phyloP scores from a whole-genome alignment of 805 yeast genomes.

The Ogataea nonfermentans region DNA sequence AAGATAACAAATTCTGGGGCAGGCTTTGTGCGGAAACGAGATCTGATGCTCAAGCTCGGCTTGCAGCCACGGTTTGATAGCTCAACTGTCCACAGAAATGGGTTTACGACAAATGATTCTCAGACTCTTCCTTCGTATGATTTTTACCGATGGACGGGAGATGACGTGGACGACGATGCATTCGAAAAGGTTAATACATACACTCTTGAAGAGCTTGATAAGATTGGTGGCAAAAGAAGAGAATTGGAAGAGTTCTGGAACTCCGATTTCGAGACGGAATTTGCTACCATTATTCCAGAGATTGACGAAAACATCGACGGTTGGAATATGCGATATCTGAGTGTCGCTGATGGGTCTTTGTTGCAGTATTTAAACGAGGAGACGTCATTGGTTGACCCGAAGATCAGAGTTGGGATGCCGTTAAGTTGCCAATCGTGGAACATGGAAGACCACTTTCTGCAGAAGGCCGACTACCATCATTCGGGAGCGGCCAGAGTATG shows the following conservation, averaged over 20 bases:
- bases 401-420: slow-evolving; percentile 51
- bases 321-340: slow-evolving; percentile 60
- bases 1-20: slow-evolving; percentile 32
- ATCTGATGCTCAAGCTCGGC: slow-evolving; percentile 49
- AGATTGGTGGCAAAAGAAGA: slow-evolving; percentile 40
- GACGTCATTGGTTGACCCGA: slow-evolving; percentile 40
- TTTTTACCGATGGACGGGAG: slow-evolving; percentile 44
- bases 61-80: slow-evolving; percentile 49
- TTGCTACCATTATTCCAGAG: slow-evolving; percentile 23
- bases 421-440: slow-evolving; percentile 57
- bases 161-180: slow-evolving; percentile 37
- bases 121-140: slow-evolving; percentile 41
- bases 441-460: slow-evolving; percentile 59
- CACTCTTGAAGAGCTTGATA: slow-evolving; percentile 56
- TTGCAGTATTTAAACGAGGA: slow-evolving; percentile 46
- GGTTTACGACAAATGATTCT: slow-evolving; percentile 35
- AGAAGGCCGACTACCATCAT: slow-evolving; percentile 51
- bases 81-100: slow-evolving; percentile 42
- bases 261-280: slow-evolving; percentile 36
- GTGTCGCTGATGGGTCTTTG: slow-evolving; percentile 48
- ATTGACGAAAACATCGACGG: slow-evolving; percentile 31
- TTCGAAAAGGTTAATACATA: slow-evolving; percentile 31
- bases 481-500: slow-evolving; percentile 55
- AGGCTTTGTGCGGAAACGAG: slow-evolving; percentile 43
- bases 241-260: slow-evolving; percentile 46